These are phyloP conservation scores for Leccinum subrobustum DNA, from an alignment of 1,284 basidiomycete genomes.

Conservation along the genomic window DNA sequence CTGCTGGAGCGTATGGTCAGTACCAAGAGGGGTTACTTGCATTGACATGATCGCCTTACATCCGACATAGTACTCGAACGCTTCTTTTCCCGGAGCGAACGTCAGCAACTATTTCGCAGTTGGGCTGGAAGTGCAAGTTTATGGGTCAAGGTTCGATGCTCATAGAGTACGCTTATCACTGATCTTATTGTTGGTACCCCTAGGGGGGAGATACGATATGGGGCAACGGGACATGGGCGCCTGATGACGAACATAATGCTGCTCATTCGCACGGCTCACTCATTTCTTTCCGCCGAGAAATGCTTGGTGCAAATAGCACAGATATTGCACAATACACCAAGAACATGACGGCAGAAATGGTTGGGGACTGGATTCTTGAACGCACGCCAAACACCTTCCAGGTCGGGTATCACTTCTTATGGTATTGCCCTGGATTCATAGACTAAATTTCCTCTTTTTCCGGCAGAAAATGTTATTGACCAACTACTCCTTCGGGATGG, in stretches of 20 bases:
- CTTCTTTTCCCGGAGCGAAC: slow-evolving; percentile 90
- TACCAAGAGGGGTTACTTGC: not conserved
- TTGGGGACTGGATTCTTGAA: slow-evolving; percentile 78
- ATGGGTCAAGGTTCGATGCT: slow-evolving; percentile 75
- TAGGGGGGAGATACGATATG: slow-evolving; percentile 90
- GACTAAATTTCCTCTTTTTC: slow-evolving; percentile 1
- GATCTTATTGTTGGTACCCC: slow-evolving; percentile 3
- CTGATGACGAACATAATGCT: slow-evolving; percentile 71
- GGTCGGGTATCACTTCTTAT: slow-evolving; percentile 38
- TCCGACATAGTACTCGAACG: slow-evolving; percentile 61
- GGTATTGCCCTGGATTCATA: not conserved
- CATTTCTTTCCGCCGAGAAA: slow-evolving; percentile 68
- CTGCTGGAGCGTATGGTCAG: slow-evolving; percentile 78
- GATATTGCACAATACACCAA: slow-evolving; percentile 29
- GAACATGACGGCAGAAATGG: slow-evolving; percentile 83
- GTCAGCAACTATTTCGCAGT: slow-evolving; percentile 88
- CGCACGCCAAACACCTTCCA: slow-evolving; percentile 86
- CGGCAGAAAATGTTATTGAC: slow-evolving; percentile 80
- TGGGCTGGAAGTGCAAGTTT: slow-evolving; percentile 95
- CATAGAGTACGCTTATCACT: not conserved
- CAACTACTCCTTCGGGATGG: slow-evolving; percentile 95
- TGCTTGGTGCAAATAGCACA: not conserved
- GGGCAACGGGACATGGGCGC: slow-evolving; percentile 75
- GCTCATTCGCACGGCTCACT: slow-evolving; percentile 79
- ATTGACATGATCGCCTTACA: not conserved